These are phyloP conservation scores for Penicillium sp. DNA, from an alignment of 2,329 filamentous ascomycete species.

Conservation along the genomic window DNA sequence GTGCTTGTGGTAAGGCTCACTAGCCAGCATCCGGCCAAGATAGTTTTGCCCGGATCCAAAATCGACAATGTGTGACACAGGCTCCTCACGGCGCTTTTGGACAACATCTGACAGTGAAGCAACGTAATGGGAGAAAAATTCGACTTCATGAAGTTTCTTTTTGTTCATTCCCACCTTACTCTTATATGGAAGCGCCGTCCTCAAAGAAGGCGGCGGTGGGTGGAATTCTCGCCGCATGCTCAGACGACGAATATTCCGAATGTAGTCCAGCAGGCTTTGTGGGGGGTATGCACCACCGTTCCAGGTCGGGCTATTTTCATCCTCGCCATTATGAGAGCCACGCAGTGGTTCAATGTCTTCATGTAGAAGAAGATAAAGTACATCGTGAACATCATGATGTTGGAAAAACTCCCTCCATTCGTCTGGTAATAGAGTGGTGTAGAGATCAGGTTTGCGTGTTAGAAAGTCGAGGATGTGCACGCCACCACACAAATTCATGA, in stretches of 20 bases:
- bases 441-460: slow-evolving; percentile 81
- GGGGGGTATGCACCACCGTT: slow-evolving; percentile 52
- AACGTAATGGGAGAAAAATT: slow-evolving; percentile 86
- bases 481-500: slow-evolving; percentile 91
- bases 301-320: slow-evolving; percentile 40
- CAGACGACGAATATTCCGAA: slow-evolving; percentile 70
- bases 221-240: slow-evolving; percentile 68
- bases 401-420: slow-evolving; percentile 84
- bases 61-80: slow-evolving; percentile 86
- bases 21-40: slow-evolving; percentile 83
- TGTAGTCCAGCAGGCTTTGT: slow-evolving; percentile 69
- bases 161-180: slow-evolving; percentile 90
- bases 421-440: slow-evolving; percentile 72
- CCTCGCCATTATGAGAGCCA: slow-evolving; percentile 8
- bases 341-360: slow-evolving; percentile 65
- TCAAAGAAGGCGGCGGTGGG: slow-evolving; percentile 24
- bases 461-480: slow-evolving; percentile 97
- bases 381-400: slow-evolving; percentile 69
- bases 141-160: slow-evolving; percentile 94
- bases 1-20: slow-evolving; percentile 80
- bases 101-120: slow-evolving; percentile 66
- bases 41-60: slow-evolving; percentile 98
- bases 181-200: slow-evolving; percentile 64
- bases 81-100: slow-evolving; percentile 47
- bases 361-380: slow-evolving; percentile 80